A percentile compares a stretch with the other conserved stretches of the same genome.
phyloP scores from a whole-genome alignment of 2,329 filamentous ascomycete species.

The Helicocarpus griseus region DNA sequence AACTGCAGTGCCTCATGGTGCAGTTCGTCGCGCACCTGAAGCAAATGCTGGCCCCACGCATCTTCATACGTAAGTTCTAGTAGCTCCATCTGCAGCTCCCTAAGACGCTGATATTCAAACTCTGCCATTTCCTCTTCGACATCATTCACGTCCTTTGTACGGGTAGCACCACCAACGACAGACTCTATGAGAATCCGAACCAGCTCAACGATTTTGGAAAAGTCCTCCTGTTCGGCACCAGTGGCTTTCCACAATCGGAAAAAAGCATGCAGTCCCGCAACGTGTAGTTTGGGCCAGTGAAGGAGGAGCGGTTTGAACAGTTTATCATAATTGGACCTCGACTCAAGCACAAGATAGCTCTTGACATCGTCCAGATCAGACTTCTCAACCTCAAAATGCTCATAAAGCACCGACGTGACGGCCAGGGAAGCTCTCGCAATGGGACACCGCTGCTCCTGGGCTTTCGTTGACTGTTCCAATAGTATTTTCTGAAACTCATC shows the following conservation, averaged over 20 bases:
- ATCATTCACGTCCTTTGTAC: conserved; percentile 75
- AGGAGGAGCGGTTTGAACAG: conserved; percentile 79
- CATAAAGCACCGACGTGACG: conserved; percentile 79
- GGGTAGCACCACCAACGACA: conserved; percentile 69
- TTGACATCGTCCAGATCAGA: conserved; percentile 69
- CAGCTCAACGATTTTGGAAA: conserved; percentile 86
- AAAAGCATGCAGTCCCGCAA: conserved; percentile 74
- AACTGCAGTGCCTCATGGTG: conserved; percentile 89
- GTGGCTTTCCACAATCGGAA: conserved; percentile 89
- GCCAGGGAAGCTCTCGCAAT: conserved; percentile 78
- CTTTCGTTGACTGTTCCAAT: conserved; percentile 72
- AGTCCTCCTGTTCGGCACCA: conserved; percentile 73
- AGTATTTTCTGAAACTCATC: conserved; percentile 87
- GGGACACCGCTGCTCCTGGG: conserved; percentile 66
- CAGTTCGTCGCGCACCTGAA: conserved; percentile 82
- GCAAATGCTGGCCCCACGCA: conserved; percentile 83
- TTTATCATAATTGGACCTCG: conserved; percentile 68
- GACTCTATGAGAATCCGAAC: conserved; percentile 84
- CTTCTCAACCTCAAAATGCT: conserved; percentile 90
- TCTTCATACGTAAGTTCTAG: conserved; percentile 87
- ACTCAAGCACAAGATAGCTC: conserved; percentile 64
- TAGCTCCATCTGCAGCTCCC: conserved; percentile 87
- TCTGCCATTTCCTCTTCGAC: conserved; percentile 82
- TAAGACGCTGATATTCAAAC: conserved; percentile 67
- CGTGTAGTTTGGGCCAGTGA: conserved; percentile 88